These are phyloP conservation scores for Aspergillus sp. DNA, from an alignment of 2,329 filamentous ascomycete genomes.

Conservation along the genomic window DNA sequence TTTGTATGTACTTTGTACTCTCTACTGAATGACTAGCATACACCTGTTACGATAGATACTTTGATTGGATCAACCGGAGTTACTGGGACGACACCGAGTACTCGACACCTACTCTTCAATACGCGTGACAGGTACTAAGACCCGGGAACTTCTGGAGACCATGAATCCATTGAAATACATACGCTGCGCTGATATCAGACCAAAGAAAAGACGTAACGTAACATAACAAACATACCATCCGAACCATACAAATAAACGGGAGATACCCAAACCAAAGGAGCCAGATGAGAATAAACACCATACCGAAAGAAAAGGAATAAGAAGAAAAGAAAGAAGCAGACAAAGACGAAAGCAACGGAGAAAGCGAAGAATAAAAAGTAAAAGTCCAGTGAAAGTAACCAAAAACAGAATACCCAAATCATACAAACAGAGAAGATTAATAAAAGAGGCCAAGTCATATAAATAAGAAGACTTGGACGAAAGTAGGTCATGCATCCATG, in stretches of 20 bases:
- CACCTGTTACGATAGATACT: no score
- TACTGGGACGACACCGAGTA: no score
- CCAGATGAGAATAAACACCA: constrained; percentile 10
- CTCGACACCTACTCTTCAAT: no score
- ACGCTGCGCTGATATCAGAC: constrained; percentile 18
- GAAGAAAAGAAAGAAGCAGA: constrained; percentile 4
- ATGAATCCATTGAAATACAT: not conserved
- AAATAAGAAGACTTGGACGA: no score
- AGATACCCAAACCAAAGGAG: constrained; percentile 14
- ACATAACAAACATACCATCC: constrained; percentile 6
- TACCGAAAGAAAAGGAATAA: constrained; percentile 13
- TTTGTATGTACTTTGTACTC: not conserved
- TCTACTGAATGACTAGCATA: no score
- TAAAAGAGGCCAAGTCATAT: no score
- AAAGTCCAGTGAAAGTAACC: not conserved
- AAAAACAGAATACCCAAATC: not conserved
- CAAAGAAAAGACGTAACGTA: constrained; percentile 8
- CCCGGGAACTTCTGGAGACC: no score
- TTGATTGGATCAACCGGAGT: no score
- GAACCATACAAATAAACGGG: constrained; percentile 11
- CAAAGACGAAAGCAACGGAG: not conserved
- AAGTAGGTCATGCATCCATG: no score
- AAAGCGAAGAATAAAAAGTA: not conserved
- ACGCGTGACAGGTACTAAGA: no score
- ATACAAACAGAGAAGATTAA: not conserved